These are phyloP conservation scores for Lenzites betulinus DNA, from an alignment of 768 basidiomycete genomes.

Conservation along the genomic window DNA sequence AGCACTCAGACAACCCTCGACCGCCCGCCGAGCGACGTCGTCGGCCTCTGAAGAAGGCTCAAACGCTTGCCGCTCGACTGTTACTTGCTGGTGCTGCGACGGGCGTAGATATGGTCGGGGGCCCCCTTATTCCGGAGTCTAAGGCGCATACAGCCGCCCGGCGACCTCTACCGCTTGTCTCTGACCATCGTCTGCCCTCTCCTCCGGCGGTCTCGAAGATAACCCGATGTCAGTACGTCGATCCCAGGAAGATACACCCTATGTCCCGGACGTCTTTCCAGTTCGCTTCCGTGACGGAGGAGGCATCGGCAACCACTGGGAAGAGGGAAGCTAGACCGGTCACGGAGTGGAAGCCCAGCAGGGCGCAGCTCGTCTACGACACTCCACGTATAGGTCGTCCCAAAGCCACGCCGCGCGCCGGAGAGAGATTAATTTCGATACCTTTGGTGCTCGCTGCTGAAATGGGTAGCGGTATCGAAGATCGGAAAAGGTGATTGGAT, in stretches of 20 bases:
- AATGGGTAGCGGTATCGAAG: too few species aligned
- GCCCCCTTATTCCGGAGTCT: slow-evolving; percentile 11
- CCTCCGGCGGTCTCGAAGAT: slow-evolving; percentile 9
- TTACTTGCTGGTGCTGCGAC: slow-evolving; percentile 40
- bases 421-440: background rate
- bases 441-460: background rate
- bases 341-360: slow-evolving; percentile 5
- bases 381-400: background rate
- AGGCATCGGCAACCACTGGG: background rate
- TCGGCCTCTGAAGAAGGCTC: slow-evolving; percentile 13
- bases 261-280: slow-evolving; percentile 23
- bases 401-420: background rate
- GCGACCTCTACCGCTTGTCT: slow-evolving; percentile 33
- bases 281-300: background rate
- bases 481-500: too few species aligned
- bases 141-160: slow-evolving; percentile 26
- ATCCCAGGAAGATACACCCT: slow-evolving; percentile 35
- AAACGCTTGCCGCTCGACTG: slow-evolving; percentile 36
- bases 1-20: background rate
- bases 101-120: slow-evolving; percentile 35
- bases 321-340: slow-evolving; percentile 1
- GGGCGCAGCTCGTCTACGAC: background rate
- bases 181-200: slow-evolving; percentile 12
- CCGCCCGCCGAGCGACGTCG: background rate
- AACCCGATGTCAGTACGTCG: slow-evolving; percentile 31